These are phyloP conservation scores for Rhizopogon vulgaris DNA, from an alignment of 768 basidiomycete species.

Conservation along the genomic window DNA sequence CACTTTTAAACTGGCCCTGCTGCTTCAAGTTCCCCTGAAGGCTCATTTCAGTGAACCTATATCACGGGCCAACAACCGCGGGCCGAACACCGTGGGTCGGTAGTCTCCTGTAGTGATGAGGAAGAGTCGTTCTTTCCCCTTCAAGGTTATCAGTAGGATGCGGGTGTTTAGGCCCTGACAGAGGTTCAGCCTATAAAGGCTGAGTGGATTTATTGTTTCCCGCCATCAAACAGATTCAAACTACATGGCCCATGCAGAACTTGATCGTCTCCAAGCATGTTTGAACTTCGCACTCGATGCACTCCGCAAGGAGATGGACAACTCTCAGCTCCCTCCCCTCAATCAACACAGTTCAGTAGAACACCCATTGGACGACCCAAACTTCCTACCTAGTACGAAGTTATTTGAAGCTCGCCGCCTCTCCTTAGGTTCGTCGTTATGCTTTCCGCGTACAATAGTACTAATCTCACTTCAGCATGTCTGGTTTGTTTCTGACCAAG, in stretches of 20 bases:
- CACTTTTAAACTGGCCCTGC: too few species aligned
- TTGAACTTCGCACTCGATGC: neutral
- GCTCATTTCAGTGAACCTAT: too few species aligned
- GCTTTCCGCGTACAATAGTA: too few species aligned
- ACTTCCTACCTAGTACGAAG: neutral
- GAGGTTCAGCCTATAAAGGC: neutral
- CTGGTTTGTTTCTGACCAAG: neutral
- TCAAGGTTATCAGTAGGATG: neutral
- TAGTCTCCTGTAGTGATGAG: too few species aligned
- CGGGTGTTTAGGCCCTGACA: neutral
- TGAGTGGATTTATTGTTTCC: neutral
- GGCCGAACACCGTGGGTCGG: neutral
- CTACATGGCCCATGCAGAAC: neutral
- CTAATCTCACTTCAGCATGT: neutral
- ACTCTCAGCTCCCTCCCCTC: neutral
- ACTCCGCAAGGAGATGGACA: neutral
- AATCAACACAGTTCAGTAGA: neutral
- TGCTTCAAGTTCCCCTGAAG: too few species aligned
- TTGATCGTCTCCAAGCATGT: neutral
- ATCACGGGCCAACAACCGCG: too few species aligned
- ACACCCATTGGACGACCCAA: neutral
- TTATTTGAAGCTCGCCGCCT: conserved; percentile 1
- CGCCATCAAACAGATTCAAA: neutral
- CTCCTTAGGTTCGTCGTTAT: neutral
- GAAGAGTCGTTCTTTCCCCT: too few species aligned